These are phyloP conservation scores for Auricularia cornea DNA, from an alignment of 768 basidiomycete genomes.

Conservation along the genomic window DNA sequence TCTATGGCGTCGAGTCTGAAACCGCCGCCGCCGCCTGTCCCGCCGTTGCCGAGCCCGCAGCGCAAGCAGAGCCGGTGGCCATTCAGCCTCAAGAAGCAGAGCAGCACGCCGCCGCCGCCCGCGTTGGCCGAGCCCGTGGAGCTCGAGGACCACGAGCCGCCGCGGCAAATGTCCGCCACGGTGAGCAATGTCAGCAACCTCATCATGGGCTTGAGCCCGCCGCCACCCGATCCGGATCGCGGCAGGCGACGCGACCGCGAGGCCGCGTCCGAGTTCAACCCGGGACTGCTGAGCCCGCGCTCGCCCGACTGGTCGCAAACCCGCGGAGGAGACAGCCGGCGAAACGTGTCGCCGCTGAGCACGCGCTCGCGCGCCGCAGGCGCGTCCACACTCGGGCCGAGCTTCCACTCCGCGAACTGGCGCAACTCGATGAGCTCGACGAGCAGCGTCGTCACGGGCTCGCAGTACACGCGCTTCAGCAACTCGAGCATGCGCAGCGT, in stretches of 20 bases:
- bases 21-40: background rate
- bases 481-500: conserved; percentile 65
- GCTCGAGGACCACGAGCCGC: conserved; percentile 5
- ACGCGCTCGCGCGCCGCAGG: conserved; percentile 30
- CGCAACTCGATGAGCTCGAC: conserved; percentile 67
- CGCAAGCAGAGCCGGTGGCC: background rate
- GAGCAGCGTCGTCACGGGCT: conserved; percentile 60
- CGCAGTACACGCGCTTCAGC: conserved; percentile 73
- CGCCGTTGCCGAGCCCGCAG: background rate
- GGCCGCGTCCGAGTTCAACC: background rate
- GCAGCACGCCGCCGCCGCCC: background rate
- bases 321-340: conserved; percentile 17
- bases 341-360: conserved; percentile 52
- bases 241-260: background rate
- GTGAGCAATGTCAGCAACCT: conserved; percentile 71
- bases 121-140: background rate
- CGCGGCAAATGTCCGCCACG: conserved; percentile 46
- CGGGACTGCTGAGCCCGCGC: background rate
- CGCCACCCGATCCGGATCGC: conserved; percentile 15
- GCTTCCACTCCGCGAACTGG: conserved; percentile 65
- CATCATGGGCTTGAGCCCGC: conserved; percentile 60
- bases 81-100: conserved; percentile 1
- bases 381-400: conserved; percentile 45
- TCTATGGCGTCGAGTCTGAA: background rate
- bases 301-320: background rate